Conservation (phyloP, 108 stramenopile genomes). For the Conticribra weissflogii region DNA sequence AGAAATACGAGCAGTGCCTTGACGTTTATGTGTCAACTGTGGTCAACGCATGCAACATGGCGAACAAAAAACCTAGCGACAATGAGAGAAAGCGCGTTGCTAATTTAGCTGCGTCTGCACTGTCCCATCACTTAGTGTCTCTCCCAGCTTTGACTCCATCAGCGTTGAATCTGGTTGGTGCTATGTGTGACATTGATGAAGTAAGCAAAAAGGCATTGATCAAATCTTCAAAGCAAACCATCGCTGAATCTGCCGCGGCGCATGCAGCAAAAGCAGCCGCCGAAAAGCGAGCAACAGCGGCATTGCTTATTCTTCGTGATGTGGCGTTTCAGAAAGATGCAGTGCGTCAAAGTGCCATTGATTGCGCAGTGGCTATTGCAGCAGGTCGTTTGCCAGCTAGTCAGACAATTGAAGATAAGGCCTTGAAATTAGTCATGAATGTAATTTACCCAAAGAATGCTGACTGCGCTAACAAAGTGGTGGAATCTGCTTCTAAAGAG, state of each 20-base stretch:
- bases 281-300: conserved; percentile 84
- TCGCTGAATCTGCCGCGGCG: conserved; percentile 71
- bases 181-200: conserved; percentile 81
- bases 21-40: conserved; percentile 67
- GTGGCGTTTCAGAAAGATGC: conserved; percentile 68
- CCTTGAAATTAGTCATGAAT: conserved; percentile 87
- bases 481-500: conserved; percentile 71
- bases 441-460: conserved; percentile 73
- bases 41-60: conserved; percentile 60
- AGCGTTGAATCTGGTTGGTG: conserved; percentile 61
- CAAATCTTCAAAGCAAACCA: conserved; percentile 69
- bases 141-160: conserved; percentile 61
- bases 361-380: conserved; percentile 77
- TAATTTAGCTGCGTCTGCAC: conserved; percentile 41
- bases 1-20: conserved; percentile 64
- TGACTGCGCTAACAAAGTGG: conserved; percentile 60
- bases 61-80: conserved; percentile 72
- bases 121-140: conserved; percentile 60
- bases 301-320: conserved; percentile 78
- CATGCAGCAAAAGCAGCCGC: conserved; percentile 84
- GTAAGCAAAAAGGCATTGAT: conserved; percentile 75
- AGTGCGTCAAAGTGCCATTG: conserved; percentile 57
- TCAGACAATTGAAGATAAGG: conserved; percentile 74
- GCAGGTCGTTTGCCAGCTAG: conserved; percentile 76
- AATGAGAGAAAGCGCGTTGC: conserved; percentile 66